These are phyloP conservation scores for Corylus americana DNA, from an alignment of 306 rosid genomes.

Conservation along the genomic window DNA sequence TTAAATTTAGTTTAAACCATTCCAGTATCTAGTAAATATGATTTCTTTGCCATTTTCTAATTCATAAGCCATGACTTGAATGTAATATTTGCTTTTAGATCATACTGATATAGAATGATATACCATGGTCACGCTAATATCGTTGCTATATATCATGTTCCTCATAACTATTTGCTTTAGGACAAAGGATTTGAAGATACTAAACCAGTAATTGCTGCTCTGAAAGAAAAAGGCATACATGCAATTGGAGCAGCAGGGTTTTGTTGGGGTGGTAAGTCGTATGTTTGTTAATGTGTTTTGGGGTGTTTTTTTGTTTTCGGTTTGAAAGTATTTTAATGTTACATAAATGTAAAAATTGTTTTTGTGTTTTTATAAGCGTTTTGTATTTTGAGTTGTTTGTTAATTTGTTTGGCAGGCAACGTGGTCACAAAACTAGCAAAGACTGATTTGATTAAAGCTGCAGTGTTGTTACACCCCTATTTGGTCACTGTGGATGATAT, in stretches of 20 bases:
- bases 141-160: background rate
- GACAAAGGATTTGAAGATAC: constrained; percentile 3
- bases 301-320: background rate
- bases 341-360: no score
- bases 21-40: background rate
- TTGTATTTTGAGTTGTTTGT: no score
- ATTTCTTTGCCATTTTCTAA: background rate
- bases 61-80: background rate
- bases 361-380: no score
- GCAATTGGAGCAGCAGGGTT: constrained; percentile 11
- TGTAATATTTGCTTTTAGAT: background rate
- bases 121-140: background rate
- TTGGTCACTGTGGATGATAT: constrained; percentile 6
- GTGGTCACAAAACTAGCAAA: background rate
- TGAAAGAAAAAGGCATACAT: background rate
- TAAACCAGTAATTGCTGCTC: background rate
- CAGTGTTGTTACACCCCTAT: constrained; percentile 8
- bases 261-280: constrained; percentile 6
- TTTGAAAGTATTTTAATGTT: no score
- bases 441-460: constrained; percentile 1
- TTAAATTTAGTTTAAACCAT: background rate
- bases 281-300: background rate
- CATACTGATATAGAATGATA: background rate
- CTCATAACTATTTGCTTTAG: background rate
- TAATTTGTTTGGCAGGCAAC: background rate